phyloP scores from a whole-genome alignment of 2,329 filamentous ascomycete genomes.

The Paramyrothecium roridum region DNA sequence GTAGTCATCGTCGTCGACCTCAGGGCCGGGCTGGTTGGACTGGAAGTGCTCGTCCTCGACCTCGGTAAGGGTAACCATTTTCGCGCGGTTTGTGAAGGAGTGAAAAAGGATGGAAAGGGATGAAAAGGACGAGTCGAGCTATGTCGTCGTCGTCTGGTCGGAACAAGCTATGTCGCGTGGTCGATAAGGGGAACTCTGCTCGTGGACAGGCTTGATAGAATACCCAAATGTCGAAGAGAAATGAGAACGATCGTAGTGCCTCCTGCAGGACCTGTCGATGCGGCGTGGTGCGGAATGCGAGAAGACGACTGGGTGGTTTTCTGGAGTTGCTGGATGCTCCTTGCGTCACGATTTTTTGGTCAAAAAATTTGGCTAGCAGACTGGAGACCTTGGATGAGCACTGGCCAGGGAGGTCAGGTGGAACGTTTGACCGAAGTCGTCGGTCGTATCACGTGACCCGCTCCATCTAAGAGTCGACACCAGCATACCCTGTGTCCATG shows the following conservation, averaged over 20 bases:
- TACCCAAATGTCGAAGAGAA: too few relatives aligned
- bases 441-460: neutral
- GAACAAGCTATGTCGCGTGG: neutral
- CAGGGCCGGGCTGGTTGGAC: conserved; percentile 63
- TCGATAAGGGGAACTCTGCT: neutral
- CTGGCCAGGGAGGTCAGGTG: neutral
- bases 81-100: conserved; percentile 26
- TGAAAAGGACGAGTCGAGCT: conserved; percentile 2
- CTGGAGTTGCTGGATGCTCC: neutral
- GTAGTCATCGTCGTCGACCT: conserved; percentile 89
- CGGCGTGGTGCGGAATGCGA: too few relatives aligned
- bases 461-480: too few relatives aligned
- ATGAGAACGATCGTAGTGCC: too few relatives aligned
- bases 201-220: too few relatives aligned
- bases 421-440: neutral
- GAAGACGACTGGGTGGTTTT: neutral
- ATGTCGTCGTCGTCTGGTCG: too few relatives aligned
- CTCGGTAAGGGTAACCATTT: conserved; percentile 95
- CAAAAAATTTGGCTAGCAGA: neutral
- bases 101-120: conserved; percentile 1
- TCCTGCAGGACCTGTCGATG: too few relatives aligned
- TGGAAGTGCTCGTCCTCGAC: conserved; percentile 95
- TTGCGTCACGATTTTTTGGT: neutral
- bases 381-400: neutral
- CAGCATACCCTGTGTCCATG: too few relatives aligned